These are phyloP conservation scores for Phytophthora tubulina DNA, from an alignment of 352 stramenopile genomes.

Conservation along the genomic window DNA sequence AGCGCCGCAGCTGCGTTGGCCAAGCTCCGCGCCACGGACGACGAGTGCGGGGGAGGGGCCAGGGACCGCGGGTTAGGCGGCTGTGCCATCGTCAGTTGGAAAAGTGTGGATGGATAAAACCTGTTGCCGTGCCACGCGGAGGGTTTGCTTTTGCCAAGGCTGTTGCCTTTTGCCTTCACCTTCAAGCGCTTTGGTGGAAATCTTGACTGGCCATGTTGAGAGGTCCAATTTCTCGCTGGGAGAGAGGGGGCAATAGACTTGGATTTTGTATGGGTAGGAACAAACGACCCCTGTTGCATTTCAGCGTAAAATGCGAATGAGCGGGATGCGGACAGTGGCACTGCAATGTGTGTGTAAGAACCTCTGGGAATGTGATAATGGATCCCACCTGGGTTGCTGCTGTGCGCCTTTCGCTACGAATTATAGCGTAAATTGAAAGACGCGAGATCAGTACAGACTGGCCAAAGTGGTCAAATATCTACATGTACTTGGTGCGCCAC, in stretches of 20 bases:
- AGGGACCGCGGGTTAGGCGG: not conserved
- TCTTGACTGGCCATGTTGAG: not conserved
- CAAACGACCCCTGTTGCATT: slow-evolving; percentile 11
- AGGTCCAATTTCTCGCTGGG: not conserved
- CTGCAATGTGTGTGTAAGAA: not conserved
- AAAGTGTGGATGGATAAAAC: not conserved
- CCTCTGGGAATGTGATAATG: not conserved
- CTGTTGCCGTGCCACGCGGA: too few species aligned
- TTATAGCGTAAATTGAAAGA: too few species aligned
- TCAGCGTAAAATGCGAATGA: slow-evolving; percentile 19
- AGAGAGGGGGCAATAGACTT: slow-evolving; percentile 16
- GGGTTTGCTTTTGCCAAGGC: not conserved
- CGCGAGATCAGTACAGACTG: too few species aligned
- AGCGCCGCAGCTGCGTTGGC: slow-evolving; percentile 27
- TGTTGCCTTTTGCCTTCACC: not conserved
- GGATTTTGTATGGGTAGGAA: slow-evolving; percentile 21
- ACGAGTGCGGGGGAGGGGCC: not conserved
- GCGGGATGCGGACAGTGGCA: not conserved
- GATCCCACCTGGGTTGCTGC: too few species aligned
- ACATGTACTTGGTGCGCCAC: too few species aligned
- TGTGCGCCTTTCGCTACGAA: not conserved
- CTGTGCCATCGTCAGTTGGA: not conserved
- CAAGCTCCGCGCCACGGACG: slow-evolving; percentile 35
- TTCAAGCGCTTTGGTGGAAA: not conserved
- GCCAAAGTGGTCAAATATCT: too few species aligned